Evolutionary conservation across 371 early-diverging fungal species (phyloP).

Genomic region (Mucor velutinosus): DNA sequence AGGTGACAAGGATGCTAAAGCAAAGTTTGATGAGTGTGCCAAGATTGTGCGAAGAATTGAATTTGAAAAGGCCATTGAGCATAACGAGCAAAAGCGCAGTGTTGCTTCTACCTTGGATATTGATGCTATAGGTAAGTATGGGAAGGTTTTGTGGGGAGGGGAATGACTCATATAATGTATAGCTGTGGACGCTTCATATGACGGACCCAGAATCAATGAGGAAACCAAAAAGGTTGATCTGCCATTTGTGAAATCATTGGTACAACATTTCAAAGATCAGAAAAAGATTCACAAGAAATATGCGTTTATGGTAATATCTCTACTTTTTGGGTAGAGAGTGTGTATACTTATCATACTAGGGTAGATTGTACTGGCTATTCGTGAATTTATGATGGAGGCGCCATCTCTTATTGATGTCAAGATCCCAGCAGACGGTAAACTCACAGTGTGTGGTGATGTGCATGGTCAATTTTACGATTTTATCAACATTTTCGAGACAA

Average conservation of each 20-base stretch:
- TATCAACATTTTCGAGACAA: conserved; percentile 89
- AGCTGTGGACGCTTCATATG: conserved; percentile 75
- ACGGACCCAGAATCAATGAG: conserved; percentile 62
- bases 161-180: neutral
- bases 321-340: neutral
- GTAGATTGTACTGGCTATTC: conserved; percentile 77
- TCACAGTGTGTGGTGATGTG: conserved; percentile 98
- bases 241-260: conserved; percentile 78
- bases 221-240: conserved; percentile 65
- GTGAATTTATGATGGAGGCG: conserved; percentile 68
- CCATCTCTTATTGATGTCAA: conserved; percentile 85
- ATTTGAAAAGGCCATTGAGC: conserved; percentile 92
- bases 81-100: conserved; percentile 36
- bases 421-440: conserved; percentile 70
- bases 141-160: neutral
- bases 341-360: neutral
- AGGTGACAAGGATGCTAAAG: conserved; percentile 67
- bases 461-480: conserved; percentile 99
- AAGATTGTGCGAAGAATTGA: conserved; percentile 85
- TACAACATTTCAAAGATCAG: conserved; percentile 82
- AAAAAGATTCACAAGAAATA: conserved; percentile 92
- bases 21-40: conserved; percentile 79
- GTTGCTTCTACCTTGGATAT: conserved; percentile 54
- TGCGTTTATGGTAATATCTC: conserved; percentile 65
- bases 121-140: conserved; percentile 46